Conservation (phyloP, 495 filamentous ascomycete genomes). For the Aspergillus hancockii region DNA sequence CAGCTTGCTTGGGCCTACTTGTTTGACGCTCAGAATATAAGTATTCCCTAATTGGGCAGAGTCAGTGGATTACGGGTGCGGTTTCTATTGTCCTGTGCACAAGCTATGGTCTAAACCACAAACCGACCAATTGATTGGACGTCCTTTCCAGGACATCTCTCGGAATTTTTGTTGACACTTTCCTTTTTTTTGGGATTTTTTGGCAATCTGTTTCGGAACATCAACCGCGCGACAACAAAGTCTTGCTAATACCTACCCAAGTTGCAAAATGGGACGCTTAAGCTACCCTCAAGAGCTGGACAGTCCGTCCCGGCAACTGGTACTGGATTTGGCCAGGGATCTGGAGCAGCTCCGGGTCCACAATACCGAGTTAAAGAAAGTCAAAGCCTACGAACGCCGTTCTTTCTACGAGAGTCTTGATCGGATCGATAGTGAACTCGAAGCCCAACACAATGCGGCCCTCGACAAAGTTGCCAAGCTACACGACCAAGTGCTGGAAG, state of each 20-base stretch:
- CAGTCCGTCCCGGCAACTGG: slow-evolving; percentile 51
- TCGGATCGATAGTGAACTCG: slow-evolving; percentile 41
- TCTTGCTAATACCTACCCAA: neutral
- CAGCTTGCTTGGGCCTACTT: neutral
- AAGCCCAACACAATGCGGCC: slow-evolving; percentile 56
- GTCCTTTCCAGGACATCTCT: neutral
- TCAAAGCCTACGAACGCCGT: slow-evolving; percentile 46
- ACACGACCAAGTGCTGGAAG: slow-evolving; percentile 63
- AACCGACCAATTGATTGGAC: neutral
- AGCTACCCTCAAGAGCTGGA: slow-evolving; percentile 36
- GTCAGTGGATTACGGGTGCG: neutral
- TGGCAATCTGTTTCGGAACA: neutral
- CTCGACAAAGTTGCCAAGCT: slow-evolving; percentile 61
- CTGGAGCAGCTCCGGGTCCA: slow-evolving; percentile 41
- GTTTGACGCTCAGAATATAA: neutral
- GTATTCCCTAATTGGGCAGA: neutral
- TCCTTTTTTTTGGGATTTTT: neutral
- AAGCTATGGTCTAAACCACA: neutral
- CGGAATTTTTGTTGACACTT: neutral
- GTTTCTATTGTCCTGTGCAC: neutral
- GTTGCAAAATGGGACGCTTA: slow-evolving; percentile 27
- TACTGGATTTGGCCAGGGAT: slow-evolving; percentile 47
- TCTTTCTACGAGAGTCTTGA: slow-evolving; percentile 49
- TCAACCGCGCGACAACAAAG: neutral
- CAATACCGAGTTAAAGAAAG: slow-evolving; percentile 42